Conservation (phyloP, 2,329 filamentous ascomycete genomes). For the Metarhizium sp. region DNA sequence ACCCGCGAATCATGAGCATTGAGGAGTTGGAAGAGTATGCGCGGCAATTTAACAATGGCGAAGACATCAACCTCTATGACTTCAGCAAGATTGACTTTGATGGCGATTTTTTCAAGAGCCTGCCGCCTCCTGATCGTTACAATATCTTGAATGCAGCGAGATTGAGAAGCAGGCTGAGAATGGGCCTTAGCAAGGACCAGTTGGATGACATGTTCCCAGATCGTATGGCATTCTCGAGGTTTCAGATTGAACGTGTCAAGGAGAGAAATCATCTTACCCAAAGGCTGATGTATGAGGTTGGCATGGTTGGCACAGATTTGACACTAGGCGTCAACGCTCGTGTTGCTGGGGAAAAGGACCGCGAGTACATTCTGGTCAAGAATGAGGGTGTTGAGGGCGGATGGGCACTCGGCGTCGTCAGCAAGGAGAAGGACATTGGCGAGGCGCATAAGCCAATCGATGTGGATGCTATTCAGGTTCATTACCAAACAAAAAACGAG, state of each 20-base stretch:
- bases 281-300: constrained; percentile 85
- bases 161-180: constrained; percentile 76
- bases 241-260: constrained; percentile 88
- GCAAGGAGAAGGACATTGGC: constrained; percentile 70
- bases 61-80: constrained; percentile 87
- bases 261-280: constrained; percentile 94
- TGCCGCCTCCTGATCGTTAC: constrained; percentile 85
- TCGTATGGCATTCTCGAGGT: constrained; percentile 91
- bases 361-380: constrained; percentile 93
- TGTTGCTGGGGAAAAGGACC: constrained; percentile 75
- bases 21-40: constrained; percentile 94
- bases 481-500: constrained; percentile 47
- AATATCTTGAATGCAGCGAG: constrained; percentile 95
- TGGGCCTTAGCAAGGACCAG: constrained; percentile 96
- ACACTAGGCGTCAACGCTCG: constrained; percentile 57
- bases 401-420: constrained; percentile 92
- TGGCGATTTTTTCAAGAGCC: constrained; percentile 84
- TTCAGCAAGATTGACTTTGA: constrained; percentile 99
- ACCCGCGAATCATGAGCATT: constrained; percentile 92
- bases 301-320: constrained; percentile 70
- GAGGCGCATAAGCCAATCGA: constrained; percentile 84
- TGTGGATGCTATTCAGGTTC: constrained; percentile 59
- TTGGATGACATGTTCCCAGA: constrained; percentile 95
- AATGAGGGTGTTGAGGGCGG: constrained; percentile 92
- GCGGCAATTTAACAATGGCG: constrained; percentile 79